These are phyloP conservation scores for Pyronema domesticum DNA, from an alignment of 495 filamentous ascomycete genomes.

Conservation along the genomic window DNA sequence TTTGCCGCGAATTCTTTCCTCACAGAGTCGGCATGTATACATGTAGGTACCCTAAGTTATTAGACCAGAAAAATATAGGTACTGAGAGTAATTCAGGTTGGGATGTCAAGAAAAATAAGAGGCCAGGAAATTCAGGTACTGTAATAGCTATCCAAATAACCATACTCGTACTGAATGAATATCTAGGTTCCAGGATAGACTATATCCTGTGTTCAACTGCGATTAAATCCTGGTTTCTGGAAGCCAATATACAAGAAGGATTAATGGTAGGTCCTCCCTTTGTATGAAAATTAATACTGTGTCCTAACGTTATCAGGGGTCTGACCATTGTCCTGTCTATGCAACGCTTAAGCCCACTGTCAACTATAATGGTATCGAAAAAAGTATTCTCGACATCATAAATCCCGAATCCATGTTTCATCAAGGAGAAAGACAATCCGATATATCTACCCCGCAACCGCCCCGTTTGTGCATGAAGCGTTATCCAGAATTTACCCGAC, in stretches of 20 bases:
- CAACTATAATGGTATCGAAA: conserved; percentile 29
- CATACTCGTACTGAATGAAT: not conserved
- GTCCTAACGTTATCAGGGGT: conserved; percentile 37
- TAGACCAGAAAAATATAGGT: not conserved
- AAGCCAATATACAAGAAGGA: conserved; percentile 90
- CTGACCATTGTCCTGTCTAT: conserved; percentile 91
- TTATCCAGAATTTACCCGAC: conserved; percentile 71
- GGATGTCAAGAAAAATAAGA: conserved; percentile 70
- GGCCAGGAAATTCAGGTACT: conserved; percentile 66
- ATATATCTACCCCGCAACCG: conserved; percentile 40
- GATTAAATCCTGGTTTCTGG: conserved; percentile 69
- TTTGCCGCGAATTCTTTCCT: conserved; percentile 70
- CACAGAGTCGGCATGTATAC: conserved; percentile 80
- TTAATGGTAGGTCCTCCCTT: conserved; percentile 40
- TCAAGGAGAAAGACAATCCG: conserved; percentile 40
- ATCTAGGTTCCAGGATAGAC: conserved; percentile 57
- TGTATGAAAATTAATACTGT: conserved; percentile 5
- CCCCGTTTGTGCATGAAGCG: conserved; percentile 37
- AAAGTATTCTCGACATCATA: conserved; percentile 54
- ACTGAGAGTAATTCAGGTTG: conserved; percentile 29
- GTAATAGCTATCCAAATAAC: not conserved
- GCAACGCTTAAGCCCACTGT: conserved; percentile 53
- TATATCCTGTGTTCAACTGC: conserved; percentile 69
- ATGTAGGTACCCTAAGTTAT: conserved; percentile 28
- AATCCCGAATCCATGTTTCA: conserved; percentile 63